Evolutionary conservation across 2,329 filamentous ascomycete species (phyloP).

Genomic region (Diaporthe sp.): DNA sequence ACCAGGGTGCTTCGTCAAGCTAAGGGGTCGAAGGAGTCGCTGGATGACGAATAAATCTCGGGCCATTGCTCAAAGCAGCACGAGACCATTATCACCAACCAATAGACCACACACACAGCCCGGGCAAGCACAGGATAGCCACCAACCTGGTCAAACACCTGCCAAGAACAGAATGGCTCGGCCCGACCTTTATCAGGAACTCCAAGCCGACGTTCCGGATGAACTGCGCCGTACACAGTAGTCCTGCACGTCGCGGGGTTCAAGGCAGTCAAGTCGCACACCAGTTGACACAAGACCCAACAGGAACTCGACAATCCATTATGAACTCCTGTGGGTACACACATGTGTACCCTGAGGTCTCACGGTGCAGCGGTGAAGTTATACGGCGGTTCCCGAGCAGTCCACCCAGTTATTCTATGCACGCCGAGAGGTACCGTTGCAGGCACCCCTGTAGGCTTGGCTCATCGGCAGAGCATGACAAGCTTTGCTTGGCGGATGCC

Average conservation of each 20-base stretch:
- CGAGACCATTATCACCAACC: slow-evolving; percentile 2
- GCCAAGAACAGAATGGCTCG: slow-evolving; percentile 27
- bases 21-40: slow-evolving; percentile 14
- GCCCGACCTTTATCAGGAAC: slow-evolving; percentile 21
- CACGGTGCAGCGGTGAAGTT: not conserved
- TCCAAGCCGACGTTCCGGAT: not conserved
- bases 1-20: not conserved
- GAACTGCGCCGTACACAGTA: too few relatives aligned
- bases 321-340: not conserved
- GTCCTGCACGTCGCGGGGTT: slow-evolving; percentile 3
- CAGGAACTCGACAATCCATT: not conserved
- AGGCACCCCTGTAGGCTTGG: not conserved
- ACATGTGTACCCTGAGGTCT: not conserved
- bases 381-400: not conserved
- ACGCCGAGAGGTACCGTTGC: not conserved
- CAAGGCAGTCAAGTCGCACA: not conserved
- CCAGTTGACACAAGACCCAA: not conserved
- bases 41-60: slow-evolving; percentile 8
- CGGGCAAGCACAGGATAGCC: not conserved
- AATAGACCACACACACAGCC: not conserved
- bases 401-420: not conserved
- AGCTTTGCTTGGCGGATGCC: slow-evolving; percentile 2
- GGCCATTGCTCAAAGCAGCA: not conserved
- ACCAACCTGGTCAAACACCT: slow-evolving; percentile 15
- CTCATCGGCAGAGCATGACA: slow-evolving; percentile 8